Conservation (phyloP, 2,329 filamentous ascomycete species). For the Phaeosphaeria sp. region DNA sequence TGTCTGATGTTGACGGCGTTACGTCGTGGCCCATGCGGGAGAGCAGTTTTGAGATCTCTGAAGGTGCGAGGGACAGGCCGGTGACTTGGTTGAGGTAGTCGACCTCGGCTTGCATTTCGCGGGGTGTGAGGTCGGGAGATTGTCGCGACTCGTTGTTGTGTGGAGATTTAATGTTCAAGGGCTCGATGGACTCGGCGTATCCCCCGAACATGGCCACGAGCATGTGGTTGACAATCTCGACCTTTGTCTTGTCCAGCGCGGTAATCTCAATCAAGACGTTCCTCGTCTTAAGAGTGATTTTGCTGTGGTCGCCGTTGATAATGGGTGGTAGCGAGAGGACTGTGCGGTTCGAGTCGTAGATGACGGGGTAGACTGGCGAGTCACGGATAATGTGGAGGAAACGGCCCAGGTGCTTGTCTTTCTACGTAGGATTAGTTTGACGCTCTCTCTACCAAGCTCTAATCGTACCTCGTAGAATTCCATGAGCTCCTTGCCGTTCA, state of each 20-base stretch:
- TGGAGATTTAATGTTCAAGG: conserved; percentile 87
- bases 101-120: conserved; percentile 80
- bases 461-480: conserved; percentile 75
- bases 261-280: conserved; percentile 98
- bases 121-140: conserved; percentile 79
- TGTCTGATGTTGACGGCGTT: conserved; percentile 72
- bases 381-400: conserved; percentile 95
- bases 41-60: conserved; percentile 79
- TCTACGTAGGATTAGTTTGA: conserved; percentile 56
- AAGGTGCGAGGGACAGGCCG: conserved; percentile 76
- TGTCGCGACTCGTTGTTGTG: conserved; percentile 86
- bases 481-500: conserved; percentile 91
- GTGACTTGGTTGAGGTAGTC: conserved; percentile 95
- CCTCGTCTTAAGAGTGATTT: conserved; percentile 88
- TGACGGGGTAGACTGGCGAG: conserved; percentile 92
- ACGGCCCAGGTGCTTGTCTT: conserved; percentile 87
- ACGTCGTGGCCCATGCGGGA: conserved; percentile 90
- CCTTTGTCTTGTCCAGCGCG: conserved; percentile 92
- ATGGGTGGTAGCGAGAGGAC: conserved; percentile 96
- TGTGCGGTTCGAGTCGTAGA: conserved; percentile 84
- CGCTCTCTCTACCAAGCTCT: neutral
- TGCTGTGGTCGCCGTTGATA: conserved; percentile 96
- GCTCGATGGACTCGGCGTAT: conserved; percentile 93
- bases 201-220: conserved; percentile 96
- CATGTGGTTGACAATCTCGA: conserved; percentile 94